Evolutionary conservation across 306 rosid species (phyloP).

Genomic region (Acacia melanoxylon): DNA sequence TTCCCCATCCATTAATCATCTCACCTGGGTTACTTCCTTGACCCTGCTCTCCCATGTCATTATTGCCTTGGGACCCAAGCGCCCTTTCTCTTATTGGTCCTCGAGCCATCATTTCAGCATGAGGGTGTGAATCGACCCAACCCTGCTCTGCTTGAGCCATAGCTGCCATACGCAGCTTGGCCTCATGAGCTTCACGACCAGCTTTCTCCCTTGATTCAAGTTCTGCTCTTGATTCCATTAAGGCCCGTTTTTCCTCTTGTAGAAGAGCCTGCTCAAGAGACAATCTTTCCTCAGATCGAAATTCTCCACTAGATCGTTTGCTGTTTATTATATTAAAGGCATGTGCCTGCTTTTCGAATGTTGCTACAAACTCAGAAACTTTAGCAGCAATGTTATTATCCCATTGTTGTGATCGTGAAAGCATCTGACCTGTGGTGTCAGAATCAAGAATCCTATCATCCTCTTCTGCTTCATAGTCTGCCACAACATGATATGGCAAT

Average conservation of each 20-base stretch:
- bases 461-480: slow-evolving; percentile 98
- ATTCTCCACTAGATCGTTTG: no score
- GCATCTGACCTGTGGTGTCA: slow-evolving; percentile 88
- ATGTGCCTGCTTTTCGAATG: slow-evolving; percentile 94
- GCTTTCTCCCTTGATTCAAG: slow-evolving; percentile 87
- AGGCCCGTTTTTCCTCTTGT: slow-evolving; percentile 83
- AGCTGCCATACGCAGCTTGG: slow-evolving; percentile 69
- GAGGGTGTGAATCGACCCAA: slow-evolving; percentile 70
- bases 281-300: no score
- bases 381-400: slow-evolving; percentile 90
- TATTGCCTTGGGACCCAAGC: slow-evolving; percentile 63
- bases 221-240: slow-evolving; percentile 67
- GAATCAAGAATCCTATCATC: slow-evolving; percentile 97
- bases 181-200: slow-evolving; percentile 52
- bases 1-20: slow-evolving; percentile 50
- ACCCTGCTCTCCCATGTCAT: slow-evolving; percentile 70
- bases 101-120: slow-evolving; percentile 82
- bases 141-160: slow-evolving; percentile 88
- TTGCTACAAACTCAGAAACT: slow-evolving; percentile 87
- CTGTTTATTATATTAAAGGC: no score
- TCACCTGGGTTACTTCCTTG: slow-evolving; percentile 60
- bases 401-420: slow-evolving; percentile 97
- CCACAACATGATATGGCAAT: slow-evolving; percentile 84
- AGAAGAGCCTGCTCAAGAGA: slow-evolving; percentile 40
- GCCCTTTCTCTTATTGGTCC: slow-evolving; percentile 75